Base-by-base conservation (phyloP, 2,329 filamentous ascomycete genomes). In the Diaporthe australafricana region DNA sequence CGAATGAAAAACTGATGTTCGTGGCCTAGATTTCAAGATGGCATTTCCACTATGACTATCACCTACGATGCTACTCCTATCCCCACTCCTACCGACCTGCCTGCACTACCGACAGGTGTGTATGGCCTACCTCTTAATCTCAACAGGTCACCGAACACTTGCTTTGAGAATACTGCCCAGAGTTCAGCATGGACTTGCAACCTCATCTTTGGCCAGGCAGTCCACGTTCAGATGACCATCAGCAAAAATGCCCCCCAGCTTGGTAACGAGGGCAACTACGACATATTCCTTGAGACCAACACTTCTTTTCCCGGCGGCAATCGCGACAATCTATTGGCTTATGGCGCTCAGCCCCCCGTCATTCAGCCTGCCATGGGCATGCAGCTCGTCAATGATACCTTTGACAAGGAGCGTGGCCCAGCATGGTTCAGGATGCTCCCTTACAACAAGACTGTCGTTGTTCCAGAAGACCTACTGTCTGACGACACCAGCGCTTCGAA, bases 101-200 rank as follows among this genome's bases (percentile, higher is more conserved):
- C 85, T 32, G 78, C 85, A 2, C 83, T 92, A 38, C 84, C 87
- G 0, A 86, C 84, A 3, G 92, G 92, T 2, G 83, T 81, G 0
- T 93, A 83, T 74, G 81, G 82, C 27, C 79, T 94, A n/a, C 87
- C 89, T 5, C 80, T 90, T 5, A 81, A 85, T 56, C 82, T 86
- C 3, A 85, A 84, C 68, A 83, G 85, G 68, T 82, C 83, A 2
- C 86, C 88, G 20, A 85, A 83, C 50, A 83, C 85, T 0, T 94
- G 92, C 77, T 84, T 93, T 72, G 84, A 84, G 40, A 84, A 91
- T 70, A 83, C 85, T 0, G 83, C 79, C 0, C 87, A 91, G 75
- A 82, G 84, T n/a, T 79, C 84, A 63, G 88, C 91, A 0, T 94
- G 92, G 92, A 88, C 84, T 72, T 94, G 92, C 78, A 84, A 88